These are phyloP conservation scores for Trichocladium antarcticum DNA, from an alignment of 495 filamentous ascomycete genomes.

Conservation along the genomic window DNA sequence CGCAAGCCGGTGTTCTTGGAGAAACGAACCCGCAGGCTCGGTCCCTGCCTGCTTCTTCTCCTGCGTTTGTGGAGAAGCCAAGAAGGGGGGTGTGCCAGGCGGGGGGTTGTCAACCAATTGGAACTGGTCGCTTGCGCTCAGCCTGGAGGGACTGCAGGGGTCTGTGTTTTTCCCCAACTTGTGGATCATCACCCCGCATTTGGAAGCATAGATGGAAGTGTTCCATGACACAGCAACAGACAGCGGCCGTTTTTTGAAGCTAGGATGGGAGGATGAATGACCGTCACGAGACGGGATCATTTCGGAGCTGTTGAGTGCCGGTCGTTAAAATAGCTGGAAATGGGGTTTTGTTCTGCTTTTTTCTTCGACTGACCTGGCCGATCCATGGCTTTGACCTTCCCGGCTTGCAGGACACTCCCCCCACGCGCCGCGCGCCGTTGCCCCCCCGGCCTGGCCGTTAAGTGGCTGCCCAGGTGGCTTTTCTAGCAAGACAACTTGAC, in stretches of 20 bases:
- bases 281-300: background rate
- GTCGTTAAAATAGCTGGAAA: too few species aligned
- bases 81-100: background rate
- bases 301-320: background rate
- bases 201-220: background rate
- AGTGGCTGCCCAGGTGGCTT: too few species aligned
- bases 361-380: too few species aligned
- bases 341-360: too few species aligned
- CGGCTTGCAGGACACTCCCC: too few species aligned
- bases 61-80: background rate
- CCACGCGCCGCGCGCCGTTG: too few species aligned
- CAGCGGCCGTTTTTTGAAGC: background rate
- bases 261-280: background rate
- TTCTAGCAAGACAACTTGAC: too few species aligned
- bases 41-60: constrained; percentile 1
- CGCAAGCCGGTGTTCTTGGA: background rate
- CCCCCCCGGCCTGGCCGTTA: too few species aligned
- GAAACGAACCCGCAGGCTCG: constrained; percentile 4
- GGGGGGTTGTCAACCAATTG: background rate
- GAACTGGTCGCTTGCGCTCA: background rate
- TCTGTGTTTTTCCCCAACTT: background rate
- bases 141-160: background rate
- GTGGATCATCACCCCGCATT: background rate
- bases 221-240: constrained; percentile 1
- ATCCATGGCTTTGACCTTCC: too few species aligned